Percentiles rank a stretch among this genome's conserved stretches.
phyloP scores from a whole-genome alignment of 2,329 filamentous ascomycete genomes.

The Pseudocercospora vitis region DNA sequence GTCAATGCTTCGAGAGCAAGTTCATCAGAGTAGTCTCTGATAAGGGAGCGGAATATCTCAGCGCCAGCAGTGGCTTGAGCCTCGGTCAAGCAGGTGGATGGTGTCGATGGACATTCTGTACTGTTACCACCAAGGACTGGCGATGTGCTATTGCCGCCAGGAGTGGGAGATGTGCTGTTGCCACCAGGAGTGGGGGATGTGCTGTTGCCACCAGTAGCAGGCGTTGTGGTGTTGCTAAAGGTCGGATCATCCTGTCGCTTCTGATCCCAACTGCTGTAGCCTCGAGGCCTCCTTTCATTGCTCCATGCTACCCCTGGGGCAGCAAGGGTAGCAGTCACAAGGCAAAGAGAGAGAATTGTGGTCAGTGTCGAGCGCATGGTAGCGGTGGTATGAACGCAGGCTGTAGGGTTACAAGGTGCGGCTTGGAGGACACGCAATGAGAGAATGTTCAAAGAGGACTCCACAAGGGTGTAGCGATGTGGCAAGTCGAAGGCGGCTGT shows the following conservation, averaged over 20 bases:
- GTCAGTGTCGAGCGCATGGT: background rate
- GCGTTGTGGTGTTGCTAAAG: constrained; percentile 10
- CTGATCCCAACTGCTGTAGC: constrained; percentile 24
- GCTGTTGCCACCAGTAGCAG: background rate
- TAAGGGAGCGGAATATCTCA: constrained; percentile 32
- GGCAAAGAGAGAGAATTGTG: background rate
- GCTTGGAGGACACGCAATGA: background rate
- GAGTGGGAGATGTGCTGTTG: background rate
- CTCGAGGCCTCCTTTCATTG: constrained; percentile 6
- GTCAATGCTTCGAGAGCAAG: constrained; percentile 31
- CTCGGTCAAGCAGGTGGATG: constrained; percentile 25
- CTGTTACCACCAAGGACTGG: constrained; percentile 2
- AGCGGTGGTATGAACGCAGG: background rate
- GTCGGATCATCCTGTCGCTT: constrained; percentile 12
- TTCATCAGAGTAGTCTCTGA: constrained; percentile 31
- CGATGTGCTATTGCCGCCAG: background rate
- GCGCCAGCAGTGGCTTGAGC: constrained; percentile 28
- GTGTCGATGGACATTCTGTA: constrained; percentile 5
- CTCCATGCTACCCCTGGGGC: constrained; percentile 2
- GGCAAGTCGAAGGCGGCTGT: background rate
- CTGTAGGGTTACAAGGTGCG: background rate
- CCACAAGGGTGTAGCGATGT: background rate
- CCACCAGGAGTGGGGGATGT: background rate
- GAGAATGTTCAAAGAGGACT: background rate
- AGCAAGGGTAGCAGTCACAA: background rate